phyloP scores from a whole-genome alignment of 23 red algal species.

The Chondrus crispus region DNA sequence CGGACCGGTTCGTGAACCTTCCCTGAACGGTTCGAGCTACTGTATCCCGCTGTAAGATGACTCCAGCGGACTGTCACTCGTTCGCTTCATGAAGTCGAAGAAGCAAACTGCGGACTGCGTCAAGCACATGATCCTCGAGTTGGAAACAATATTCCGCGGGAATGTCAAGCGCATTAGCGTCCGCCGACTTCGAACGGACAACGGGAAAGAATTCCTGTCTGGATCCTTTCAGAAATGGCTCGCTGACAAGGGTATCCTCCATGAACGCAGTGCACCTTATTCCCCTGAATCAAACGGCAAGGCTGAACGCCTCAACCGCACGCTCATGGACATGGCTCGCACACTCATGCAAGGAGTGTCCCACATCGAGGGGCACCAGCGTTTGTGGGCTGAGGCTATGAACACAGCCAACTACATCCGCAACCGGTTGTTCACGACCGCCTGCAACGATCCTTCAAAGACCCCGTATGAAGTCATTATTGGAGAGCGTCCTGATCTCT shows the following conservation, averaged over 20 bases:
- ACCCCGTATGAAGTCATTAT: slow-evolving; percentile 20
- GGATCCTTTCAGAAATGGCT: background rate
- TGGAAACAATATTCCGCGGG: background rate
- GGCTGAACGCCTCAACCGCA: slow-evolving; percentile 31
- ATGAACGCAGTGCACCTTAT: background rate
- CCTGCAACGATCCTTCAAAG: background rate
- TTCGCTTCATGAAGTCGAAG: background rate
- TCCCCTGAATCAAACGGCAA: slow-evolving; percentile 13
- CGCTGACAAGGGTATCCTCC: background rate
- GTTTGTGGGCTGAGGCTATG: slow-evolving; percentile 11
- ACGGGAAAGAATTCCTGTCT: background rate
- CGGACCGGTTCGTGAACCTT: background rate
- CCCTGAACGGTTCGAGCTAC: background rate
- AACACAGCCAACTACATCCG: background rate
- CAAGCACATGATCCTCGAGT: background rate
- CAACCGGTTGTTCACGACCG: background rate
- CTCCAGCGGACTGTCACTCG: background rate
- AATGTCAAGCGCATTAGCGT: background rate
- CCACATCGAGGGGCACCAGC: background rate
- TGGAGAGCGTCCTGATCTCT: background rate
- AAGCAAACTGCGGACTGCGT: background rate
- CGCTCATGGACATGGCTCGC: background rate
- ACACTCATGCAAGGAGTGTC: background rate
- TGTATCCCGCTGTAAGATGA: background rate
- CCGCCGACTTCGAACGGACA: background rate